Percentiles rank a stretch among this genome's conserved stretches.
Evolutionary conservation across 1,284 basidiomycete species (phyloP).

Genomic region (Lentinula novae-zelandiae): DNA sequence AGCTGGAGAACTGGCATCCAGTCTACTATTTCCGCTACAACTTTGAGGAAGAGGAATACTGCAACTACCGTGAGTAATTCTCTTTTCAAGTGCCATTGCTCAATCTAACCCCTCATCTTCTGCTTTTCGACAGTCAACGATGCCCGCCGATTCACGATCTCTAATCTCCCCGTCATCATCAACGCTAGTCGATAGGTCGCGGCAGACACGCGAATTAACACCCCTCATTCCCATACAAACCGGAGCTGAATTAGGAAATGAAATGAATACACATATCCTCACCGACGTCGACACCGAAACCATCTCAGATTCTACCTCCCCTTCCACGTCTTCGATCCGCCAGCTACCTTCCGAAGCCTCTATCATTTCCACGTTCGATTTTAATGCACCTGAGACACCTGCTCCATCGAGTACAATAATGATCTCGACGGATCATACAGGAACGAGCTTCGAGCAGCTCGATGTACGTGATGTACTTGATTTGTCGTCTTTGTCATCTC

Average conservation of each 20-base stretch:
- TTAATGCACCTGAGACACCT: background rate
- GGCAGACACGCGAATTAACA: background rate
- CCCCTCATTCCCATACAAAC: background rate
- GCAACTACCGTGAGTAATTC: constrained; percentile 17
- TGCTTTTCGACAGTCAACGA: constrained; percentile 22
- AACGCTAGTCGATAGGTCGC: background rate
- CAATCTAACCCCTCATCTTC: constrained; percentile 32
- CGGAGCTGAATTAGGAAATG: background rate
- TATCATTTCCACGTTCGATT: background rate
- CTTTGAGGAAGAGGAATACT: constrained; percentile 29
- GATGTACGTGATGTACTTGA: background rate
- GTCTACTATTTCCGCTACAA: constrained; percentile 14
- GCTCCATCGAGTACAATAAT: background rate
- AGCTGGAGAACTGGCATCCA: constrained; percentile 49
- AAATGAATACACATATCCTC: constrained; percentile 3
- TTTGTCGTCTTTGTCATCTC: background rate
- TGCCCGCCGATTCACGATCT: constrained; percentile 13
- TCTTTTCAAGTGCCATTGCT: constrained; percentile 16
- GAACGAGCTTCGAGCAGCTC: background rate
- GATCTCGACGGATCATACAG: background rate
- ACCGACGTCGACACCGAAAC: constrained; percentile 4
- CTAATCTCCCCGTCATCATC: background rate
- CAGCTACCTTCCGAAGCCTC: background rate
- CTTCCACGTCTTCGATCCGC: background rate
- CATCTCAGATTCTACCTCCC: background rate